Percentiles rank a stretch among this genome's conserved stretches.
phyloP scores from a whole-genome alignment of 257 asterid species.

The Nicotiana tabacum region DNA sequence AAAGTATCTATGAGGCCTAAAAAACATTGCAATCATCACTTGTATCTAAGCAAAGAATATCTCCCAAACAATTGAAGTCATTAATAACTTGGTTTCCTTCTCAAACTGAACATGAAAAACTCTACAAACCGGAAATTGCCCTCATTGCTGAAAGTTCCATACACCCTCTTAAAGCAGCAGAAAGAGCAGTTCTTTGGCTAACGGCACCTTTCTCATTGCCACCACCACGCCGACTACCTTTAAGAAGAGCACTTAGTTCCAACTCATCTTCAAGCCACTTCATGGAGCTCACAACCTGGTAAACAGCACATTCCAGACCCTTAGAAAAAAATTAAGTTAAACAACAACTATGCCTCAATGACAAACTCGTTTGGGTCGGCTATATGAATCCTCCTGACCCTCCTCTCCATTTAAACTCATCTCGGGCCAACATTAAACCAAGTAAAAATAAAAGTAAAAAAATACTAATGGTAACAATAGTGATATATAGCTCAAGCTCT shows the following conservation, averaged over 20 bases:
- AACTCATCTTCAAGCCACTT: constrained; percentile 99
- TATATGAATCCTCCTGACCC: too few relatives aligned
- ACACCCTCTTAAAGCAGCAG: constrained; percentile 94
- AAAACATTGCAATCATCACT: background rate
- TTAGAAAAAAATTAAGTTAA: background rate
- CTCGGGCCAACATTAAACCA: too few relatives aligned
- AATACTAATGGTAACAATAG: too few relatives aligned
- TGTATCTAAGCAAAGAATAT: background rate
- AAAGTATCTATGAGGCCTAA: constrained; percentile 11
- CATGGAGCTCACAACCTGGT: constrained; percentile 97
- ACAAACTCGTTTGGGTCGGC: too few relatives aligned
- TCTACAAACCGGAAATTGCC: constrained; percentile 71
- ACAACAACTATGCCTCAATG: too few relatives aligned
- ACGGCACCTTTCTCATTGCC: constrained; percentile 96
- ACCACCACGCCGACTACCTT: constrained; percentile 80
- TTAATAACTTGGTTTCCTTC: background rate
- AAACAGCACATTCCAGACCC: background rate
- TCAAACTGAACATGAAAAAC: constrained; percentile 15
- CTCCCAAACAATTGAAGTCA: constrained; percentile 1
- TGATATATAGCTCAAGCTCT: too few relatives aligned
- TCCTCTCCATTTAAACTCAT: too few relatives aligned
- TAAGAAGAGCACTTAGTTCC: constrained; percentile 97
- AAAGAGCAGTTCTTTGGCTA: constrained; percentile 88
- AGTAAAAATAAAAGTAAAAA: too few relatives aligned
- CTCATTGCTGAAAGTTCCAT: constrained; percentile 85